Evolutionary conservation across 176 grass and related monocot species (phyloP).

Genomic region (Juncus effusus): DNA sequence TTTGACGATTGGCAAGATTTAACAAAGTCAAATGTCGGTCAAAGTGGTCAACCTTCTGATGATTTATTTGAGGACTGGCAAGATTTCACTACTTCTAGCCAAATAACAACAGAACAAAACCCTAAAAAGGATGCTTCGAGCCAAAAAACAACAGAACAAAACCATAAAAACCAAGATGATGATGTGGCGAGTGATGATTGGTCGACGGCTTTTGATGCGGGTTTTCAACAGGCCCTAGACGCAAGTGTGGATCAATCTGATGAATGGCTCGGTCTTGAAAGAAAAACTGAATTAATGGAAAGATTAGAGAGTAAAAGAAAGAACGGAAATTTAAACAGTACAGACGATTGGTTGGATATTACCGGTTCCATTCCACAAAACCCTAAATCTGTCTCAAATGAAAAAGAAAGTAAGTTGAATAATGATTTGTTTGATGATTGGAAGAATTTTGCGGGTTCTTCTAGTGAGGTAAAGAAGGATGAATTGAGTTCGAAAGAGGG

Average conservation of each 20-base stretch:
- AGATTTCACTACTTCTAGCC: conserved; percentile 41
- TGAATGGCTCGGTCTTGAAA: conserved; percentile 57
- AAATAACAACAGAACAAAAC: conserved; percentile 17
- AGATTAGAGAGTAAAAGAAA: conserved; percentile 24
- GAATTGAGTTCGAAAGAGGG: too few species aligned
- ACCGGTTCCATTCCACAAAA: conserved; percentile 13
- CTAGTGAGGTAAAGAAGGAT: too few species aligned
- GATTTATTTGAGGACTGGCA: conserved; percentile 38
- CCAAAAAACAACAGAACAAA: too few species aligned
- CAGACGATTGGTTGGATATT: conserved; percentile 64
- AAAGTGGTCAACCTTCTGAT: conserved; percentile 5
- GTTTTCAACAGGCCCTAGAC: conserved; percentile 7
- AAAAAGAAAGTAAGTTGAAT: too few species aligned
- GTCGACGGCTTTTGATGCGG: too few species aligned
- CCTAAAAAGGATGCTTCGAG: background rate
- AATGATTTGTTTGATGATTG: too few species aligned
- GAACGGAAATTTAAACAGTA: background rate
- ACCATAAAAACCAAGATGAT: too few species aligned
- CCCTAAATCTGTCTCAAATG: too few species aligned
- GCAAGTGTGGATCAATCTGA: conserved; percentile 41
- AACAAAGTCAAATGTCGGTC: conserved; percentile 32
- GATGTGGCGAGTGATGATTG: too few species aligned
- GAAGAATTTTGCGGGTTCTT: too few species aligned
- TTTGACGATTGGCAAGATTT: conserved; percentile 69
- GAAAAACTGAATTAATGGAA: conserved; percentile 26